Conservation (phyloP, 164 flowering plant genomes). For the Liquidambar formosana region DNA sequence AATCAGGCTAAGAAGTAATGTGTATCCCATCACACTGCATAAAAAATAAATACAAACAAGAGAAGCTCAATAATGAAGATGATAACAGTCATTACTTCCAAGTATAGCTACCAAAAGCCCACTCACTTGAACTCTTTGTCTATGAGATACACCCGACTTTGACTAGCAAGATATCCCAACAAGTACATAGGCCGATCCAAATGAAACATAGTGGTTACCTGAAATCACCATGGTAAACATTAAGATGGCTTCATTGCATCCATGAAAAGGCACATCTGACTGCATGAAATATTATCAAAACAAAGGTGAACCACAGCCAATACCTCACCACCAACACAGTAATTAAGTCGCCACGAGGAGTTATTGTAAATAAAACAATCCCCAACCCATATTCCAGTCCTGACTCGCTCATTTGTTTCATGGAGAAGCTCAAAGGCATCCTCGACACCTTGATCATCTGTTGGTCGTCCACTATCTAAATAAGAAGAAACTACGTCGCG, state of each 20-base stretch:
- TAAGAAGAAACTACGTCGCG: conserved; percentile 76
- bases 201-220: conserved; percentile 99
- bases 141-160: conserved; percentile 92
- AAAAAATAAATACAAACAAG: neutral
- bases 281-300: conserved; percentile 1
- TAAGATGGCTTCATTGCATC: conserved; percentile 6
- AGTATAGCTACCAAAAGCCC: conserved; percentile 3
- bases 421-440: conserved; percentile 97
- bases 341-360: conserved; percentile 93
- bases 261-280: neutral
- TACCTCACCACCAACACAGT: conserved; percentile 99
- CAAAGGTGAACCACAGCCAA: neutral
- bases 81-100: neutral
- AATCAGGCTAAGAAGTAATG: conserved; percentile 90
- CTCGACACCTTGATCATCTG: conserved; percentile 93
- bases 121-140: conserved; percentile 99
- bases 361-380: conserved; percentile 93
- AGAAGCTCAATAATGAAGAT: neutral
- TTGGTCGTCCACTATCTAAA: conserved; percentile 81
- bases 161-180: conserved; percentile 93
- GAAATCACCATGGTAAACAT: conserved; percentile 9
- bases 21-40: conserved; percentile 90
- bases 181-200: conserved; percentile 98
- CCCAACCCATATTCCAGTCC: conserved; percentile 98
- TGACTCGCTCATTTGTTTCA: conserved; percentile 89